phyloP scores from a whole-genome alignment of 2,329 filamentous ascomycete species.

The Trichophyton verrucosum region DNA sequence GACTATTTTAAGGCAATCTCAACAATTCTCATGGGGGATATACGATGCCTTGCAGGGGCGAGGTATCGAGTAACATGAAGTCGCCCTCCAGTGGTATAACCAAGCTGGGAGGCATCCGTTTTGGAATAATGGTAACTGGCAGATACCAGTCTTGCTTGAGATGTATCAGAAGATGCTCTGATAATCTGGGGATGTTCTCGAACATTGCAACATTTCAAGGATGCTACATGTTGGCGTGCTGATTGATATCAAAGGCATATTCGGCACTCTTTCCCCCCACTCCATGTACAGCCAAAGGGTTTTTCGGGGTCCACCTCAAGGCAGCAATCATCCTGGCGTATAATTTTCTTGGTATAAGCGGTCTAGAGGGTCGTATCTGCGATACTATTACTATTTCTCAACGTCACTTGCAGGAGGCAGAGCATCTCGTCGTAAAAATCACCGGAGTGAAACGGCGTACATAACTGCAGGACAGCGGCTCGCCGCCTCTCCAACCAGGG shows the following conservation, averaged over 20 bases:
- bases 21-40: neutral
- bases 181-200: neutral
- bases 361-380: neutral
- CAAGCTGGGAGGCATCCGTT: neutral
- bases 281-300: neutral
- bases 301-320: neutral
- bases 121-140: neutral
- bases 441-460: neutral
- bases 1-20: neutral
- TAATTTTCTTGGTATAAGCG: neutral
- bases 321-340: slow-evolving; percentile 1
- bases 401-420: neutral
- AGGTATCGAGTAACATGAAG: neutral
- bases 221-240: neutral
- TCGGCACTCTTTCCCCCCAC: neutral
- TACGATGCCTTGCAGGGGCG: neutral
- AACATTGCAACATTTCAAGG: neutral
- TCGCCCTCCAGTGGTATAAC: neutral
- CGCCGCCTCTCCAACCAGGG: neutral
- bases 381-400: neutral
- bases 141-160: neutral
- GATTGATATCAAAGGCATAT: neutral
- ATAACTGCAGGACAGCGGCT: neutral
- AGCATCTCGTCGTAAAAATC: neutral
- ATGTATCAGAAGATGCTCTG: neutral